These are phyloP conservation scores for Sugiyamaella smithiae DNA, from an alignment of 805 yeast species.

Conservation along the genomic window DNA sequence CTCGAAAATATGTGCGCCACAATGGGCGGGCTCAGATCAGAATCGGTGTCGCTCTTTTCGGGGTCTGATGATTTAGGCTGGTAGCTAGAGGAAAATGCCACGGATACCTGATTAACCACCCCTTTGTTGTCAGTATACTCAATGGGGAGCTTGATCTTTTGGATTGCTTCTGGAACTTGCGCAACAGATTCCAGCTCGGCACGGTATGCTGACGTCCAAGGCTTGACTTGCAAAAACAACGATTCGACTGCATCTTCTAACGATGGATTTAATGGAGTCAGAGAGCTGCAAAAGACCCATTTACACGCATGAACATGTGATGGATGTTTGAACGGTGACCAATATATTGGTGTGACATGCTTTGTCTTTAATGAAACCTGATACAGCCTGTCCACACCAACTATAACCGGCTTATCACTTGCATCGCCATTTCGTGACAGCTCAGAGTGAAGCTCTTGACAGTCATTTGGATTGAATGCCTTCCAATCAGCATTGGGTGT, in stretches of 20 bases:
- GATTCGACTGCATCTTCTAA: slow-evolving; percentile 29
- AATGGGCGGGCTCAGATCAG: slow-evolving; percentile 13
- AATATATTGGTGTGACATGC: slow-evolving; percentile 37
- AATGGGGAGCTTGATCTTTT: slow-evolving; percentile 24
- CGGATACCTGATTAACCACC: slow-evolving; percentile 16
- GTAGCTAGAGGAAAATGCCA: slow-evolving; percentile 32
- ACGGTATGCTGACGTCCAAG: slow-evolving; percentile 29
- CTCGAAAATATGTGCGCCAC: slow-evolving; percentile 21
- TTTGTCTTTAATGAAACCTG: slow-evolving; percentile 24
- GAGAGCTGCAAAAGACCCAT: slow-evolving; percentile 38
- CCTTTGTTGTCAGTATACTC: slow-evolving; percentile 20
- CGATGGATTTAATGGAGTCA: slow-evolving; percentile 35
- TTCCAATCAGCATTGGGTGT: slow-evolving; percentile 34
- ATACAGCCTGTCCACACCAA: slow-evolving; percentile 33
- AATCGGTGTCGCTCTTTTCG: slow-evolving; percentile 4
- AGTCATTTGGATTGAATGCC: slow-evolving; percentile 40
- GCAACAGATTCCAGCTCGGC: slow-evolving; percentile 27
- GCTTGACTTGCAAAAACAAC: slow-evolving; percentile 25
- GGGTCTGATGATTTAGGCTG: slow-evolving; percentile 18
- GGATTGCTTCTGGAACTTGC: slow-evolving; percentile 28
- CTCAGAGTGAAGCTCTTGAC: slow-evolving; percentile 25
- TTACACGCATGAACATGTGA: slow-evolving; percentile 34
- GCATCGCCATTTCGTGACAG: slow-evolving; percentile 8
- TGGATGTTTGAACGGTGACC: slow-evolving; percentile 34
- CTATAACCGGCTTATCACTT: slow-evolving; percentile 25